These are phyloP conservation scores for Tulasnella sp. DNA, from an alignment of 768 basidiomycete species.

Conservation along the genomic window DNA sequence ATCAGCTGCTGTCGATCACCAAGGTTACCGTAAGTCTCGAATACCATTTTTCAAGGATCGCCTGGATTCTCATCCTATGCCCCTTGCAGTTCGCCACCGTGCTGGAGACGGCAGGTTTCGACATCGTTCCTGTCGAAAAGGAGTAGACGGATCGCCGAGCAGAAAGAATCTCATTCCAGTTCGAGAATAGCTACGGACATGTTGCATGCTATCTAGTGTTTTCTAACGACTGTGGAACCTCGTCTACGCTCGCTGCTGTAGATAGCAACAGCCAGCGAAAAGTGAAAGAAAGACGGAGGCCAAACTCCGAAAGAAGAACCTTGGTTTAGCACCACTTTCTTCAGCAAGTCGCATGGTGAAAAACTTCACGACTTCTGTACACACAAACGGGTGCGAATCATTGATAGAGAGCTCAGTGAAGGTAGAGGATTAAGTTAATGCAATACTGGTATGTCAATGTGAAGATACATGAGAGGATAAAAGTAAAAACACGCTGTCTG, in stretches of 20 bases:
- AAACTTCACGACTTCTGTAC: background rate
- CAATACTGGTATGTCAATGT: background rate
- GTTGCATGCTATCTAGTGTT: background rate
- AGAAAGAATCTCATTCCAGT: background rate
- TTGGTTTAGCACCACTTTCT: conserved; percentile 1
- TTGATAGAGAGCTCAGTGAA: background rate
- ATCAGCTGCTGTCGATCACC: conserved; percentile 71
- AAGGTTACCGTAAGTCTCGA: conserved; percentile 60
- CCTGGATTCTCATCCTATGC: background rate
- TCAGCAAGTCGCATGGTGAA: background rate
- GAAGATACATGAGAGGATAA: background rate
- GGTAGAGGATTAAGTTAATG: background rate
- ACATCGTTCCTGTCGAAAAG: conserved; percentile 9
- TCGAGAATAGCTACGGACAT: background rate
- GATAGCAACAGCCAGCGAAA: background rate
- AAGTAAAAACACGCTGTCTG: too few species aligned
- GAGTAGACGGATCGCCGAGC: background rate
- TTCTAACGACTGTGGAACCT: background rate
- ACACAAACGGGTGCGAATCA: background rate
- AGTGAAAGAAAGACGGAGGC: background rate
- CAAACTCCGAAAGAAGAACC: background rate
- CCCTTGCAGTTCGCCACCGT: conserved; percentile 45
- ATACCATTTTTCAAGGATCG: background rate
- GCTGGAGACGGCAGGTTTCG: conserved; percentile 47
- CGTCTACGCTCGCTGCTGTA: background rate